phyloP scores from a whole-genome alignment of 2,329 filamentous ascomycete genomes.

The Diaporthe longicolla region DNA sequence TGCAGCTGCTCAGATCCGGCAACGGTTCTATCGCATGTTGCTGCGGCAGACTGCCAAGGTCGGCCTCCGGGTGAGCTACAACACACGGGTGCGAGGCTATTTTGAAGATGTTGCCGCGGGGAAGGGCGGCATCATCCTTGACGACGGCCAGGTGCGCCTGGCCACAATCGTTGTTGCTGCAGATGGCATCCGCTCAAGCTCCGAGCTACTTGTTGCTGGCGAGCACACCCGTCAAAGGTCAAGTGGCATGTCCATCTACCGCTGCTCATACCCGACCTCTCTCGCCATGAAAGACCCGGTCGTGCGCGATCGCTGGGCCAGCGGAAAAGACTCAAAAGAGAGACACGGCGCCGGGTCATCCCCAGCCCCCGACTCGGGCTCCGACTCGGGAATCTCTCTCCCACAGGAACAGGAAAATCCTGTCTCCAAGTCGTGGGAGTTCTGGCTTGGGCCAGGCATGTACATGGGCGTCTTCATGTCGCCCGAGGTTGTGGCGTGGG shows the following conservation, averaged over 20 bases:
- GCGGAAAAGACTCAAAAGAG: background rate
- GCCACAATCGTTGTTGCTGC: conserved; percentile 1
- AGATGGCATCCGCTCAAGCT: background rate
- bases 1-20: conserved; percentile 14
- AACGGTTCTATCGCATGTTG: conserved; percentile 38
- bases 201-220: conserved; percentile 2
- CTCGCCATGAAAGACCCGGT: background rate
- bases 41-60: conserved; percentile 47
- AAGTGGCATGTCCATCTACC: conserved; percentile 27
- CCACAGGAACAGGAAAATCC: no score
- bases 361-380: no score
- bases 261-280: background rate
- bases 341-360: no score
- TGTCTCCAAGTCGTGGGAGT: background rate
- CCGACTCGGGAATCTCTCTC: no score
- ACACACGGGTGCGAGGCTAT: conserved; percentile 49
- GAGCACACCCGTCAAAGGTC: background rate
- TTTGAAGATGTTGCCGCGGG: conserved; percentile 43
- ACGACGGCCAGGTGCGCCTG: background rate
- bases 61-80: conserved; percentile 50
- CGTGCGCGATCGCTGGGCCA: background rate
- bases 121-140: conserved; percentile 10
- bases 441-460: conserved; percentile 28
- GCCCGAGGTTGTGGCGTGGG: conserved; percentile 1
- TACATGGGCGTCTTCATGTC: conserved; percentile 19